Evolutionary conservation across 108 stramenopile genomes (phyloP), one percentile per base, ranked within the genome.

Genomic region (Nitzschia sp.): DNA sequence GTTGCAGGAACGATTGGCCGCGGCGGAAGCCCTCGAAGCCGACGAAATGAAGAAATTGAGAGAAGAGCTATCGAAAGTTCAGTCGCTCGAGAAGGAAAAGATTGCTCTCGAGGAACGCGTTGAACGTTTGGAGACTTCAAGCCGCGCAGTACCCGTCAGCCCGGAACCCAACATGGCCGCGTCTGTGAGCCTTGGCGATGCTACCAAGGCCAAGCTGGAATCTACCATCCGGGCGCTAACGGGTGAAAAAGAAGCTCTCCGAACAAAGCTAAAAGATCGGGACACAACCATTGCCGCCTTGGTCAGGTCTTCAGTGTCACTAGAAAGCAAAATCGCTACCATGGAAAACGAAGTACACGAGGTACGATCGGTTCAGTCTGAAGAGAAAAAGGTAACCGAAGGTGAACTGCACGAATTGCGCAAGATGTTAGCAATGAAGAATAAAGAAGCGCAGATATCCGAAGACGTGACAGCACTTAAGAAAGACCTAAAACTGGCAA

Each of bases 241-340:
- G 15, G 52, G 50, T 21, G 78, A 81, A 31, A 74, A 62, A 21
- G 63, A 73, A 16, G 47, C 46, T 0, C 55, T 85, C 23, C 71
- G 58, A 29, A 67, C 60, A 19, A 81, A 85, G 47, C 53, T 93
- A 38, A 71, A 84, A 41, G 87, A 88, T 50, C 71, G 92, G 34
- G 92, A 93, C 55, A 79, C 81, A 4, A 85, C 87, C 1, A 93
- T 93, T 63, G 69, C 88, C 9, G 63, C 80, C 16, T 48, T 93
- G 57, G 87, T 89, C 9, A 68, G 72, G 31, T 79, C 92, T 13
- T 88, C 92, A 6, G 77, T 77, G 26, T 63, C 72, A 11, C 73
- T 86, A 47, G 89, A 93, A 61, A 66, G 75, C 28, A 83, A 71
- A 16, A 77, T 87, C 30, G 50, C 53, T 1, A 53, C 58, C 5